phyloP scores from a whole-genome alignment of 768 basidiomycete species.

The Lyophyllum shimeji region DNA sequence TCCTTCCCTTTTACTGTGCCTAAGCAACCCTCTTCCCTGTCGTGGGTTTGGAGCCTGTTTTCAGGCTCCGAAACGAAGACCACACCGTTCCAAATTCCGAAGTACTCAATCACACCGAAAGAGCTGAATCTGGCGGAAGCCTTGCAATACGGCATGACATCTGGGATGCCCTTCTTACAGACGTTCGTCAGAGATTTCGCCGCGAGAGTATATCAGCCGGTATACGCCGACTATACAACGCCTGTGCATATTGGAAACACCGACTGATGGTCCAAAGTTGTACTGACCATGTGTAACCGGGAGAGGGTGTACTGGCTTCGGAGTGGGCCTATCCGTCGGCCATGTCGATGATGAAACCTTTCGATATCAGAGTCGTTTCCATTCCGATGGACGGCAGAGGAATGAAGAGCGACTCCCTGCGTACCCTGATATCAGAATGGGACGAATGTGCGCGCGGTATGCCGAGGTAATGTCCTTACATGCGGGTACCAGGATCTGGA shows the following conservation, averaged over 20 bases:
- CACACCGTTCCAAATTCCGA: conserved; percentile 54
- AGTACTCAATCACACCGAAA: conserved; percentile 45
- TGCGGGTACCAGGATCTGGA: neutral
- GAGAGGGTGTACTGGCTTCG: conserved; percentile 54
- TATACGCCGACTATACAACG: conserved; percentile 57
- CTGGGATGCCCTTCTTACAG: conserved; percentile 58
- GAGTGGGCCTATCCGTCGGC: conserved; percentile 79
- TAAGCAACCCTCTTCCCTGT: conserved; percentile 32
- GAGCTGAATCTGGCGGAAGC: conserved; percentile 61
- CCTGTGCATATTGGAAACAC: conserved; percentile 70
- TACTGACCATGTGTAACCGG: conserved; percentile 63
- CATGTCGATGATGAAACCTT: conserved; percentile 34
- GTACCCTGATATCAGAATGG: conserved; percentile 64
- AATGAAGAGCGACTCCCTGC: conserved; percentile 61
- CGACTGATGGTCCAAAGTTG: conserved; percentile 63
- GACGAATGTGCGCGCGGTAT: conserved; percentile 55
- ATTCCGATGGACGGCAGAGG: conserved; percentile 72
- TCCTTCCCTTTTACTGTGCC: conserved; percentile 40
- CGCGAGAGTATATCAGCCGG: conserved; percentile 52
- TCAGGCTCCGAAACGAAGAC: conserved; percentile 40
- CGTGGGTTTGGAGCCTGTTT: conserved; percentile 64
- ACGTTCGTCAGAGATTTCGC: conserved; percentile 59
- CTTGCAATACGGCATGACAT: conserved; percentile 63
- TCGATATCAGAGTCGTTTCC: conserved; percentile 45
- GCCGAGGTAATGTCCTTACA: conserved; percentile 41